phyloP scores from a whole-genome alignment of 257 asterid genomes.

The Fraxinus anomala region DNA sequence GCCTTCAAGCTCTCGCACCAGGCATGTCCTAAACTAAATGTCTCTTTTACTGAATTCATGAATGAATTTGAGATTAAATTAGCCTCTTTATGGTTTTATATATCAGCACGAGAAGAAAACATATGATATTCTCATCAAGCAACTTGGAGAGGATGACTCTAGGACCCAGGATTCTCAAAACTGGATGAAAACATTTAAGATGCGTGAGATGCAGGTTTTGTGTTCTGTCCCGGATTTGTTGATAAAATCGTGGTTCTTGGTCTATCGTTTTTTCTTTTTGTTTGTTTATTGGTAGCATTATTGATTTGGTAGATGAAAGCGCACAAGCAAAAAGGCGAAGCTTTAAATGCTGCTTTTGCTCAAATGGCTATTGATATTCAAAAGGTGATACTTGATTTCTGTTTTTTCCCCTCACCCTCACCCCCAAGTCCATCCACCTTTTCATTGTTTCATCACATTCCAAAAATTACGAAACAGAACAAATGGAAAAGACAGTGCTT shows the following conservation, averaged over 20 bases:
- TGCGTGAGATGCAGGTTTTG: slow-evolving; percentile 75
- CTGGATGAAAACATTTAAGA: slow-evolving; percentile 93
- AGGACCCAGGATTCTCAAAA: slow-evolving; percentile 84
- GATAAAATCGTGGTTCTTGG: neutral
- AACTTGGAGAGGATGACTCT: slow-evolving; percentile 92
- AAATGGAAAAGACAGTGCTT: neutral
- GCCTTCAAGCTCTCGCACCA: slow-evolving; percentile 89
- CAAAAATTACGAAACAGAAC: neutral
- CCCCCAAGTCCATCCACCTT: neutral
- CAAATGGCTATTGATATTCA: slow-evolving; percentile 75
- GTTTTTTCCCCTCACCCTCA: neutral
- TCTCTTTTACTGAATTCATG: slow-evolving; percentile 10
- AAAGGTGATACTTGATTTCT: slow-evolving; percentile 48
- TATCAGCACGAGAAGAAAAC: slow-evolving; percentile 94
- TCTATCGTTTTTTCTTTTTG: neutral
- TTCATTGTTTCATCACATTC: neutral
- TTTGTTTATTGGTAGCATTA: neutral
- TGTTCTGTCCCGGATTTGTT: neutral
- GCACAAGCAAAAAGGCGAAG: slow-evolving; percentile 86
- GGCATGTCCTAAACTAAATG: slow-evolving; percentile 42
- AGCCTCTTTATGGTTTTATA: slow-evolving; percentile 5
- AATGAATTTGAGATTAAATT: slow-evolving; percentile 8
- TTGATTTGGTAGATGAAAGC: slow-evolving; percentile 58
- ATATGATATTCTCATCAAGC: slow-evolving; percentile 85
- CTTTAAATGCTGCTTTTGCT: slow-evolving; percentile 65